Conservation (phyloP, 306 rosid species). For the Geum urbanum region DNA sequence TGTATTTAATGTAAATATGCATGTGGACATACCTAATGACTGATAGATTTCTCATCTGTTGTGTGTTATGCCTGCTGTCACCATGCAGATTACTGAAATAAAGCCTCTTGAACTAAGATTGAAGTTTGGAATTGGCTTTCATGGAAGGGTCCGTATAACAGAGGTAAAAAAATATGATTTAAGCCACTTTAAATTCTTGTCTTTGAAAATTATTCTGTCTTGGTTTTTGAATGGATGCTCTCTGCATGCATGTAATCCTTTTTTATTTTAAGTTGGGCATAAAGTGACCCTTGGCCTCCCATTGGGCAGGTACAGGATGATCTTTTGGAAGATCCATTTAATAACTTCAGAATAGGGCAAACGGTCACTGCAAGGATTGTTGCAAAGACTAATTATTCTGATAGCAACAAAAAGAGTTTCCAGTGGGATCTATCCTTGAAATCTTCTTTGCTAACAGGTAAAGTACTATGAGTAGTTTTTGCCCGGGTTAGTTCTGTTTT, state of each 20-base stretch:
- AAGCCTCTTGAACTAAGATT: slow-evolving; percentile 68
- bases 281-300: background rate
- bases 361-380: slow-evolving; percentile 64
- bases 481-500: slow-evolving; percentile 6
- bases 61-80: slow-evolving; percentile 10
- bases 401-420: slow-evolving; percentile 37
- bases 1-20: background rate
- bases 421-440: slow-evolving; percentile 79
- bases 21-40: background rate
- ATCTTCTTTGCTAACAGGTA: slow-evolving; percentile 58
- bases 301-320: slow-evolving; percentile 56
- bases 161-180: slow-evolving; percentile 48
- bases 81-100: slow-evolving; percentile 72
- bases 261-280: slow-evolving; percentile 15
- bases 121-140: slow-evolving; percentile 75
- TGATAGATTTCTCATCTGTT: slow-evolving; percentile 17
- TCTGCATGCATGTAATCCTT: background rate
- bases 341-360: slow-evolving; percentile 70
- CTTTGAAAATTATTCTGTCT: background rate
- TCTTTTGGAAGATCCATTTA: slow-evolving; percentile 57
- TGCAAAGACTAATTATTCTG: slow-evolving; percentile 55
- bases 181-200: background rate
- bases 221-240: background rate
- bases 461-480: slow-evolving; percentile 2
- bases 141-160: slow-evolving; percentile 77